Base-by-base conservation (phyloP, 2,329 filamentous ascomycete genomes). In the Cytospora leucostoma region DNA sequence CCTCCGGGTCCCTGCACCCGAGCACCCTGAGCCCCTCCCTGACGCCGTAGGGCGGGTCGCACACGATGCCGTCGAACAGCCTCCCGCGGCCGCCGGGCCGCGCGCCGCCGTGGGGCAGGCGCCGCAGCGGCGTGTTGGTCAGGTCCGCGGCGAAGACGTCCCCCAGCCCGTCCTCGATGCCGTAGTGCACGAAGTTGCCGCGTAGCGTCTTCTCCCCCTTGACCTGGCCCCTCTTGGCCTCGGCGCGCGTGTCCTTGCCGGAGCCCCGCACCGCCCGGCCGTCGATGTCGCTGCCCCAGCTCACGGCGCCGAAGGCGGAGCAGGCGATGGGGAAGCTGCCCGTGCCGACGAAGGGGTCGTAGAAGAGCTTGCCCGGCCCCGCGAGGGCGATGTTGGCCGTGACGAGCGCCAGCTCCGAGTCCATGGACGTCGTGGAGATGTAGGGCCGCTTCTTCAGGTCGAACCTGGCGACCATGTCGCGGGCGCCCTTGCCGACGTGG, bases 391-490 rank as follows among this genome's bases (percentile, higher is more conserved):
- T 87, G 72, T 98, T 99, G 1, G 94, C 95, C 0, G 93, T 97
- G 27, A 99, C 80, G 1, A 99, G 83, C 13, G 93, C 91, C 51
- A 99, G 82, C 74, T 98, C 95, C 0, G 94, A 91, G 73, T 99
- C 95, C 95, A 99, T 98, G 53, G 91, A 95, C 0, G 95, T 99
- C 0, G 94, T 98, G 69, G 90, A 92, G 70, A 99, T 98, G 73
- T 99, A 99, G 47, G 84, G 84, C 34, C 95, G 82, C 76, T 96
- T 97, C 81, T 99, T 99, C 27, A 99, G 82, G 74, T 97, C 93
- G 71, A 93, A 96, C 32, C 84, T 89, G 40, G 84, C 79, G 37
- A 91, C 82, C 6, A 88, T 80, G 59, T 90, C 85, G 52, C 94
- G 84, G 3, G 84, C 84, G 2, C 90, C 88, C 13, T 79, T 78